phyloP scores from a whole-genome alignment of 495 filamentous ascomycete genomes.

The Talaromyces ruber region DNA sequence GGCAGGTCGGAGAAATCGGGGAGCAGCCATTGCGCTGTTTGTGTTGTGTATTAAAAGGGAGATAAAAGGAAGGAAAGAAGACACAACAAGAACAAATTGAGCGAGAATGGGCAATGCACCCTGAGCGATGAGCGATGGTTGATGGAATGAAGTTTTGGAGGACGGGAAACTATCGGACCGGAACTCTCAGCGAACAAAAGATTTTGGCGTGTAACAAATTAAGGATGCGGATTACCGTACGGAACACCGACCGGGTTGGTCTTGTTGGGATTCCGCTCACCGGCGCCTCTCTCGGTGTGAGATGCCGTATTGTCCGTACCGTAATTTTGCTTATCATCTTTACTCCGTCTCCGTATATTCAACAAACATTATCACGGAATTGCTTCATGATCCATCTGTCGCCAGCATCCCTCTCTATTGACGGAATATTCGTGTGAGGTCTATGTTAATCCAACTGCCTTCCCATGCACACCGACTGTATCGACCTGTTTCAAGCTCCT shows the following conservation, averaged over 20 bases:
- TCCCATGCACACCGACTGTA: too few species aligned
- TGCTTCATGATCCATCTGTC: too few species aligned
- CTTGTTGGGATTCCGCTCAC: conserved; percentile 4
- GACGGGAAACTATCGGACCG: conserved; percentile 4
- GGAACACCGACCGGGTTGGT: neutral
- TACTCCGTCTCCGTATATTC: neutral
- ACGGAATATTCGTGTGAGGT: too few species aligned
- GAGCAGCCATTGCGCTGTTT: conserved; percentile 46
- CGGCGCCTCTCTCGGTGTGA: conserved; percentile 2
- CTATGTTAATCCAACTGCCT: too few species aligned
- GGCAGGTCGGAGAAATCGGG: conserved; percentile 75
- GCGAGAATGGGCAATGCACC: conserved; percentile 9
- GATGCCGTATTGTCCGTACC: conserved; percentile 1
- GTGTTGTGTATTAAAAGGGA: conserved; percentile 1
- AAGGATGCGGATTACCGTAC: neutral
- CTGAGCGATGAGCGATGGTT: neutral
- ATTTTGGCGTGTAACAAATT: neutral
- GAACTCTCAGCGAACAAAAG: conserved; percentile 2
- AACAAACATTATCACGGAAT: neutral
- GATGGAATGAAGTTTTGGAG: conserved; percentile 2
- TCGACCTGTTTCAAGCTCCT: too few species aligned
- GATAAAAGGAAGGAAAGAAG: conserved; percentile 12
- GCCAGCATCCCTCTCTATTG: too few species aligned
- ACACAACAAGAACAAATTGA: conserved; percentile 16
- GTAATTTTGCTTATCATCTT: neutral